These are phyloP conservation scores for Lasiodiplodia citricola DNA, from an alignment of 2,329 filamentous ascomycete genomes.

Conservation along the genomic window DNA sequence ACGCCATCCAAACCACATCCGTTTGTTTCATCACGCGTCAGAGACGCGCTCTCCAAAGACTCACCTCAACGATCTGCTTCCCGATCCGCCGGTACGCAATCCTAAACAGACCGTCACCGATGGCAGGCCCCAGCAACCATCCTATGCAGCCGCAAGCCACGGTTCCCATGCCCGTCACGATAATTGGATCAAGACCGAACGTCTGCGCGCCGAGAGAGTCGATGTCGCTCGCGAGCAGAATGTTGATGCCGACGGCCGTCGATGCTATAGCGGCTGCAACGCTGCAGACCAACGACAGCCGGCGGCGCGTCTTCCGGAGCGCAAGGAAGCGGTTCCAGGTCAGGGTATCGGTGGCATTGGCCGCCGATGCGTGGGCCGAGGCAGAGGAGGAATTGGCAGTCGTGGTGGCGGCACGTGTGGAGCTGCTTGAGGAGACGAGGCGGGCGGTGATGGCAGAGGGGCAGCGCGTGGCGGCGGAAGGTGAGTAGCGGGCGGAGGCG, in stretches of 20 bases:
- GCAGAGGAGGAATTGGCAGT: background rate
- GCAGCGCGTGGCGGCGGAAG: constrained; percentile 1
- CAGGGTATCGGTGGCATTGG: constrained; percentile 37
- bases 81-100: constrained; percentile 73
- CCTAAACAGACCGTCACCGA: constrained; percentile 67
- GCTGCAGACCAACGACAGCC: constrained; percentile 81
- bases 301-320: constrained; percentile 82
- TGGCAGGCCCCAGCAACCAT: constrained; percentile 24
- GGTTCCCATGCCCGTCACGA: constrained; percentile 82
- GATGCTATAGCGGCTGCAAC: constrained; percentile 67
- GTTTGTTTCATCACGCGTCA: background rate
- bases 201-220: constrained; percentile 69
- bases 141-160: constrained; percentile 60
- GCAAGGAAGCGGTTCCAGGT: constrained; percentile 92
- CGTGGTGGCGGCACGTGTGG: constrained; percentile 4
- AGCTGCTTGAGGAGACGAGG: constrained; percentile 6
- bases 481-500: background rate
- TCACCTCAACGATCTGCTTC: constrained; percentile 71
- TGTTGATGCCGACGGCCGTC: constrained; percentile 66
- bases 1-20: background rate
- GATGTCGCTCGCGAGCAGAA: constrained; percentile 73
- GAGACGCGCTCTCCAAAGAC: constrained; percentile 37
- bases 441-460: constrained; percentile 6
- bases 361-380: background rate
- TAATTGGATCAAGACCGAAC: constrained; percentile 84